Evolutionary conservation across 1,139 yeast genomes (phyloP).

Genomic region (Suhomyces wounanorum): DNA sequence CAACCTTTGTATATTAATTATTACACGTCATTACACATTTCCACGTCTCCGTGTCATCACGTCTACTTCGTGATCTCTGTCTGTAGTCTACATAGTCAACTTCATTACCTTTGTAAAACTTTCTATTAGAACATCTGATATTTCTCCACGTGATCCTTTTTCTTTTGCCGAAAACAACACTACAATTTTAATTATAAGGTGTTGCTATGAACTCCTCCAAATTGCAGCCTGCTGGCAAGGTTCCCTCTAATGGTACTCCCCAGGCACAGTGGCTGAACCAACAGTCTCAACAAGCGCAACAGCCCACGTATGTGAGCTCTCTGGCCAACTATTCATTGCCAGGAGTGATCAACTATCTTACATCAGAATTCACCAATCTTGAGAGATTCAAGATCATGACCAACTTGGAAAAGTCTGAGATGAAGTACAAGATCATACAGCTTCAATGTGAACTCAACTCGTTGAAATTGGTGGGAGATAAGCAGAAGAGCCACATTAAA

Average conservation of each 20-base stretch:
- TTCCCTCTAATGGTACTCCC: conserved; percentile 4
- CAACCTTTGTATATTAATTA: background rate
- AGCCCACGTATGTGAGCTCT: conserved; percentile 15
- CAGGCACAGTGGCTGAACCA: conserved; percentile 18
- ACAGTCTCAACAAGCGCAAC: conserved; percentile 16
- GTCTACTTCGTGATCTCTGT: background rate
- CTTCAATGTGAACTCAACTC: conserved; percentile 57
- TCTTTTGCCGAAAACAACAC: conserved; percentile 1
- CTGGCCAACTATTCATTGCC: conserved; percentile 54
- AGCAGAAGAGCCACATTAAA: conserved; percentile 34
- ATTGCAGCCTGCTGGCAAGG: conserved; percentile 9
- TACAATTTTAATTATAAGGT: background rate
- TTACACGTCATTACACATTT: background rate
- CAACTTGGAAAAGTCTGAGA: conserved; percentile 57
- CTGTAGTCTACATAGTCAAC: background rate
- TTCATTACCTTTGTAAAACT: background rate
- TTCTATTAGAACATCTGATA: background rate
- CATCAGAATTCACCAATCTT: conserved; percentile 59
- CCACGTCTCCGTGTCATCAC: background rate
- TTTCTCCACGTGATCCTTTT: background rate
- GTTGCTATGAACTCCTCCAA: conserved; percentile 12
- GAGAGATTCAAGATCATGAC: conserved; percentile 59
- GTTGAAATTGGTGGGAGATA: conserved; percentile 38
- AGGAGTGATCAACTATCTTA: conserved; percentile 64
- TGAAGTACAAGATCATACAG: conserved; percentile 56